Conservation (phyloP, 2,329 filamentous ascomycete species). For the Didymella lethalis region DNA sequence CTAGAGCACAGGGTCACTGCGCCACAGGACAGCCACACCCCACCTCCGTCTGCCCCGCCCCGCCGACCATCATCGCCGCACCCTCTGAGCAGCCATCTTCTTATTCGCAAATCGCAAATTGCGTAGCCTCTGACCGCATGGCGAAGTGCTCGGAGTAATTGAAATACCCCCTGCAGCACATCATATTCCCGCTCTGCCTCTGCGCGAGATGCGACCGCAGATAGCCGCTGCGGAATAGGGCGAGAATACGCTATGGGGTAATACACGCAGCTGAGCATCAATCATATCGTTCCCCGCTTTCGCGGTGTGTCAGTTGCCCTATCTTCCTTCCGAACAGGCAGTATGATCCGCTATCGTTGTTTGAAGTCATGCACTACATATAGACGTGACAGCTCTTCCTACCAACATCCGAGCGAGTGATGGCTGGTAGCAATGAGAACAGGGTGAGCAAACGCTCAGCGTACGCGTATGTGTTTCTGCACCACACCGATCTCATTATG, state of each 20-base stretch:
- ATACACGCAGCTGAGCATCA: background rate
- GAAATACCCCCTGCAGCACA: no score
- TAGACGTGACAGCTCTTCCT: background rate
- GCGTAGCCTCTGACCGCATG: background rate
- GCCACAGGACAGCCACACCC: slow-evolving; percentile 1
- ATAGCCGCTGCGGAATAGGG: background rate
- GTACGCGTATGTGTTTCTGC: background rate
- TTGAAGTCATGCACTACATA: background rate
- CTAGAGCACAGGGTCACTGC: background rate
- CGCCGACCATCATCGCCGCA: background rate
- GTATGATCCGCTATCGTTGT: background rate
- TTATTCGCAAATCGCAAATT: background rate
- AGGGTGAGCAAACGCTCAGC: background rate
- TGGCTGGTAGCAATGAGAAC: background rate
- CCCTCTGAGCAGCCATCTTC: background rate
- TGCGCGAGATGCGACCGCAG: background rate
- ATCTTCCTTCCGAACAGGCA: background rate
- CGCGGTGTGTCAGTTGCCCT: background rate
- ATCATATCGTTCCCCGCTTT: background rate
- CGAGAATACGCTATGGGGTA: background rate
- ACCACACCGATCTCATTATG: no score
- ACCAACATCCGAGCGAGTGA: background rate
- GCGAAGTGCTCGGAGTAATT: background rate
- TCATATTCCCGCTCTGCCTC: background rate
- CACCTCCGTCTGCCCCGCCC: background rate